A percentile compares a stretch with the other conserved stretches of the same genome.
Conservation (phyloP, 306 rosid species). For the Pueraria montana region DNA sequence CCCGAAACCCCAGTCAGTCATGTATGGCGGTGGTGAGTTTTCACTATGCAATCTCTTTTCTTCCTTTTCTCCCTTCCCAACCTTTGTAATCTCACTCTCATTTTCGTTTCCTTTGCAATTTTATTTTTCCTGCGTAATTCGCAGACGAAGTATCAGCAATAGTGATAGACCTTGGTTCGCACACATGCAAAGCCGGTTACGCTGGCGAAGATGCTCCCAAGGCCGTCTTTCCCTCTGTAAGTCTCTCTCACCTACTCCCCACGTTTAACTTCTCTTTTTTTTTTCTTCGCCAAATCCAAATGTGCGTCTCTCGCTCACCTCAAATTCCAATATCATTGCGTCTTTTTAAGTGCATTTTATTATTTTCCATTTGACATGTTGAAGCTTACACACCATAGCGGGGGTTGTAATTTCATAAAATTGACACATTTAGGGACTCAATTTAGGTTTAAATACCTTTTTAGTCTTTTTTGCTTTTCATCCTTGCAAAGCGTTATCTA, state of each 20-base stretch:
- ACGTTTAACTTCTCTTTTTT: neutral
- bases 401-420: neutral
- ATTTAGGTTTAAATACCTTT: no score
- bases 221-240: slow-evolving; percentile 95
- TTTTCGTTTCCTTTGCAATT: neutral
- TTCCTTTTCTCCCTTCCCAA: no score
- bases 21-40: slow-evolving; percentile 97
- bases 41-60: neutral
- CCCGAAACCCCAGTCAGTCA: slow-evolving; percentile 45
- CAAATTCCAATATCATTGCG: neutral
- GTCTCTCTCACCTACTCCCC: slow-evolving; percentile 35
- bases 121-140: neutral
- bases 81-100: no score
- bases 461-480: no score
- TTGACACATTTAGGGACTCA: neutral
- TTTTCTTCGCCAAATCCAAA: neutral
- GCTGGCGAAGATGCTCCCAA: slow-evolving; percentile 99
- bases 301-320: neutral
- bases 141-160: slow-evolving; percentile 98
- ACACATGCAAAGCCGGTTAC: slow-evolving; percentile 97
- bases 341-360: neutral
- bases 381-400: neutral
- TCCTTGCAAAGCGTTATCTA: no score
- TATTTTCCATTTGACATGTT: neutral
- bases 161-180: slow-evolving; percentile 91